Base-by-base conservation (phyloP, 768 basidiomycete genomes). In the Mycena sanguinolenta region DNA sequence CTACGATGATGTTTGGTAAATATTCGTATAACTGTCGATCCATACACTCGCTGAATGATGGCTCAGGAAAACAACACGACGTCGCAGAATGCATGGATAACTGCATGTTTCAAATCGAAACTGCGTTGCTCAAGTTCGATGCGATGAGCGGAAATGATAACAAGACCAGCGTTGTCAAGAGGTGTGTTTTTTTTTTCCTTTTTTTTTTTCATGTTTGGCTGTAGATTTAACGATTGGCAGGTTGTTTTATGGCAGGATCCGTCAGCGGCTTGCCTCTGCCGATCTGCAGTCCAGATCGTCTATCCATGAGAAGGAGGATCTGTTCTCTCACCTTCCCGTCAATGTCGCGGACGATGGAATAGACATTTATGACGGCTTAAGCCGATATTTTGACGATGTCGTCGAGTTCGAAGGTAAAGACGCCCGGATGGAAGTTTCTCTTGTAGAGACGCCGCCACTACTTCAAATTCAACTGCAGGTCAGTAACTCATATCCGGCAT, bases 41-140 rank as follows among this genome's bases (percentile, higher is more conserved):
- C 2, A n/a, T 32, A 58, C 28, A 49, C 67, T 62, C 23, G 42
- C 61, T 76, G 46, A 75, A 38, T 38, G 38, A 58, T 55, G 70
- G n/a, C 77, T 38, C 66, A 95, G 96, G 97, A 7, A 92, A 93
- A 75, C 98, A 99, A 76, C 97, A 99, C 76, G 98, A 99, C 78
- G 97, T 99, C 16, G 92, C 97, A 0, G 98, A 99, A 81, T 98
- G 97, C 81, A 95, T 99, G 93, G 97, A 99, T 81, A 99, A 99
- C 76, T 97, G 97, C 83, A 93, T 99, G 87, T 98, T 98, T 82
- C 98, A 99, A 80, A 96, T 99, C 59, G 98, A 99, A 80, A 93
- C 95, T 5, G 96, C 96, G 1, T 79, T 95, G 55, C 84, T 95
- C 44, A 93, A 93, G 75, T 93, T 96, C 69, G 89, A 89, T 59